Percentiles rank a stretch among this genome's conserved stretches.
Conservation (phyloP, 345 rosid genomes). For the Turnera subulata region DNA sequence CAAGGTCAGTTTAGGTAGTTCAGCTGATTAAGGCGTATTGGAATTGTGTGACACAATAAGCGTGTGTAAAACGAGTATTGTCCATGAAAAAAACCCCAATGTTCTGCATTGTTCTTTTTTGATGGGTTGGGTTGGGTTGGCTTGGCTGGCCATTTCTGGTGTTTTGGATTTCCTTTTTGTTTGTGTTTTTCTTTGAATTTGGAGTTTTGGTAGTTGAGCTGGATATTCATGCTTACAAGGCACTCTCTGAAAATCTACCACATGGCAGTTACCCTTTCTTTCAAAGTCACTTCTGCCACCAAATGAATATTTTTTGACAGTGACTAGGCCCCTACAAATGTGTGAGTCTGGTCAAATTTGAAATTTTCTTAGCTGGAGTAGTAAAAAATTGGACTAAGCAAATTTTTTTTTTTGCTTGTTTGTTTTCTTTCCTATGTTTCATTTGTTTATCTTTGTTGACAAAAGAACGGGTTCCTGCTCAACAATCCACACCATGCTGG, state of each 20-base stretch:
- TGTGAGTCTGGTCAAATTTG: not conserved
- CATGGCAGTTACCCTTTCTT: not conserved
- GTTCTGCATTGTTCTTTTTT: not conserved
- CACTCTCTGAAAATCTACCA: not conserved
- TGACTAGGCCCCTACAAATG: not conserved
- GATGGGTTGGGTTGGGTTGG: too few relatives aligned
- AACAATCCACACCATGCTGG: too few relatives aligned
- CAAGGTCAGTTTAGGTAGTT: too few relatives aligned
- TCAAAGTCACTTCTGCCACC: not conserved
- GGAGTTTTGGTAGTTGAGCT: not conserved
- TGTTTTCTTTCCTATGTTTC: too few relatives aligned
- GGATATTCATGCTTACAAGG: slow-evolving; percentile 10
- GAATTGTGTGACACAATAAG: too few relatives aligned
- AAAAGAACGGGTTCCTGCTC: too few relatives aligned
- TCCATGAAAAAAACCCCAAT: not conserved
- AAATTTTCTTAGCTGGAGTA: too few relatives aligned
- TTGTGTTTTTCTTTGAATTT: not conserved
- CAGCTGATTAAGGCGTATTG: too few relatives aligned
- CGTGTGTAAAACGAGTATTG: not conserved
- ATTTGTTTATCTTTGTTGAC: too few relatives aligned
- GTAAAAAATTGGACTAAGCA: too few relatives aligned
- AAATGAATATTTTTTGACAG: not conserved
- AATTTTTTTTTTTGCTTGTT: not conserved
- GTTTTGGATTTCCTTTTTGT: too few relatives aligned
- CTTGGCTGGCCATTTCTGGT: not conserved